Conservation (phyloP, 2,329 filamentous ascomycete genomes). For the Neofusicoccum laricinum region DNA sequence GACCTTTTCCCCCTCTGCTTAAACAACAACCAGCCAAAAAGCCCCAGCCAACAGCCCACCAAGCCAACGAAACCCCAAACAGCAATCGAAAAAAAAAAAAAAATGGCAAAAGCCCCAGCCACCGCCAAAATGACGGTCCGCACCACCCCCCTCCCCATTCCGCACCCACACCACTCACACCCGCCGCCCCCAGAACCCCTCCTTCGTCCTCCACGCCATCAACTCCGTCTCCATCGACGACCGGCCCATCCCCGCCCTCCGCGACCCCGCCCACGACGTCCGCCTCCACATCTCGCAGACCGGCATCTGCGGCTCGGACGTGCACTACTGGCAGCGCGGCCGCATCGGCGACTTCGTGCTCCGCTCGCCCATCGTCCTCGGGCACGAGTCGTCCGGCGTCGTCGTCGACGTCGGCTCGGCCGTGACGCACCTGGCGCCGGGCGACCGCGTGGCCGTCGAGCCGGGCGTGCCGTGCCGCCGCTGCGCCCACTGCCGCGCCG, state of each 20-base stretch:
- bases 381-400: conserved; percentile 23
- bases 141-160: not conserved
- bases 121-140: not conserved
- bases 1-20: too few species aligned
- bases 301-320: conserved; percentile 19
- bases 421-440: conserved; percentile 20
- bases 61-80: too few species aligned
- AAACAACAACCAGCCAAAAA: too few species aligned
- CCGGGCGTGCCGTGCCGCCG: conserved; percentile 22
- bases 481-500: conserved; percentile 19
- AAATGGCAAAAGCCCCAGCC: not conserved
- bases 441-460: conserved; percentile 24
- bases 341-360: conserved; percentile 20
- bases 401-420: conserved; percentile 18
- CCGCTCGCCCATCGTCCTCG: conserved; percentile 21
- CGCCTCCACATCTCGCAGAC: conserved; percentile 17
- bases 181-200: conserved; percentile 36
- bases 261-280: conserved; percentile 19
- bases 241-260: conserved; percentile 35
- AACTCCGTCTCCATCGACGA: conserved; percentile 47
- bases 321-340: conserved; percentile 21
- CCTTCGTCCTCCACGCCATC: conserved; percentile 48
- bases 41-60: too few species aligned
- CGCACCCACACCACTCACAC: not conserved
- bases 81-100: not conserved